Evolutionary conservation across 1,284 basidiomycete species (phyloP), one percentile per base, ranked within the genome.

Genomic region (Cutaneotrichosporon sp.): DNA sequence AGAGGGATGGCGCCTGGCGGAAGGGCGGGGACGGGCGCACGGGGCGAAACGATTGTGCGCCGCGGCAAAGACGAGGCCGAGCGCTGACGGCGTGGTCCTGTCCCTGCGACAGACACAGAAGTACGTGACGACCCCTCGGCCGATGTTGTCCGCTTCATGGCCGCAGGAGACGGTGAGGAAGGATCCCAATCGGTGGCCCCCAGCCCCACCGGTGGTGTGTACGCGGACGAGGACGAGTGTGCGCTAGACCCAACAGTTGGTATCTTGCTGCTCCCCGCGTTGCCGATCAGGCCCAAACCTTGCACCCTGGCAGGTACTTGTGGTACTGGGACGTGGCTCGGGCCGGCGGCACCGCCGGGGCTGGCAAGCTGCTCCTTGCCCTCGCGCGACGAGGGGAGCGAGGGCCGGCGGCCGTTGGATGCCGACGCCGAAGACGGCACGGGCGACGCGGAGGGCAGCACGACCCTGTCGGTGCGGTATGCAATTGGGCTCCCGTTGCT

Each of bases 1-100:
- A 45, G 29, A 42, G 24, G 16, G 13, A 25, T 54, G 22, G 29
- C n/a, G 18, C 46, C 33, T 8, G 13, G 22, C 36, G 55, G 55
- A 20, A 49, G 31, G 36, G 55, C 14, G 22, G 55, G 55, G 22
- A 56, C 31, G 20, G 45, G 45, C 1, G 43, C 50, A 16, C 45
- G 49, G 27, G 56, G 38, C 6, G 56, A 43, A 14, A 43, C 27
- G 49, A n/a, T 27, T 24, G 38, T 34, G 31, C 49, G 58, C 10
- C 53, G 58, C 10, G 58, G 58, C 8, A 59, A 22, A 13, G 58
- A 54, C 14, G 59, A 60, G 38, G 53, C 34, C 18, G 59, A 60
- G 54, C 59, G 59, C 33, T 60, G 59, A 25, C 45, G 38, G 22
- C 58, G 58, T 27, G 51, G 58, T n/a, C 34, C 47, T n/a, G 56